Evolutionary conservation across 2,329 filamentous ascomycete genomes (phyloP).

Genomic region (Colletotrichum sp.): DNA sequence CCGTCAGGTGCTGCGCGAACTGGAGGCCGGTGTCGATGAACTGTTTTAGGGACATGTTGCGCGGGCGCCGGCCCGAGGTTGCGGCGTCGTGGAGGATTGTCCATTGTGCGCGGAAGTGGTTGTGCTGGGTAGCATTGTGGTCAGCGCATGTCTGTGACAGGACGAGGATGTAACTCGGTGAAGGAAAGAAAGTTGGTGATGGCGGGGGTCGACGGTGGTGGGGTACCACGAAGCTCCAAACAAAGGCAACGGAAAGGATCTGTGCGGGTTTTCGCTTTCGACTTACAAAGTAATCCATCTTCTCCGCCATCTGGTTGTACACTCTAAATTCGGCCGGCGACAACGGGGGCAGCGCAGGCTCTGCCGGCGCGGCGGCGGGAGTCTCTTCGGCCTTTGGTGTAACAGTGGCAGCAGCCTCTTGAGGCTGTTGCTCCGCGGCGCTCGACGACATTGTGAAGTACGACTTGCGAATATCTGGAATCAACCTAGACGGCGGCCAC

Average conservation of each 20-base stretch:
- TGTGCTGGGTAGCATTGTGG: constrained; percentile 60
- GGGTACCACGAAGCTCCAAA: not conserved
- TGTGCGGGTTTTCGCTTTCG: not conserved
- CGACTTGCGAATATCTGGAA: not conserved
- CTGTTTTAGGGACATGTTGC: constrained; percentile 68
- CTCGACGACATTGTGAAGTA: not conserved
- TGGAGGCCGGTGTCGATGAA: constrained; percentile 73
- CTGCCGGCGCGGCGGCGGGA: not conserved
- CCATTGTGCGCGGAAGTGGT: constrained; percentile 79
- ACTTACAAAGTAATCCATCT: constrained; percentile 75
- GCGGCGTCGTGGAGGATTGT: constrained; percentile 73
- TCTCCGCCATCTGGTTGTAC: constrained; percentile 76
- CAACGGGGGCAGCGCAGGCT: constrained; percentile 60
- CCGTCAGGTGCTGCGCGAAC: constrained; percentile 72
- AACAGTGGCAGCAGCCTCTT: not conserved
- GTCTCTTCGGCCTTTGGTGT: not conserved
- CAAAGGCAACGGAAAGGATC: no score
- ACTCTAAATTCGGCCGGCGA: constrained; percentile 68
- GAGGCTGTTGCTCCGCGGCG: not conserved
- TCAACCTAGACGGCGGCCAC: not conserved
- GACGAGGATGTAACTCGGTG: fast-evolving
- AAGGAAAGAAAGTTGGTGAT: not conserved
- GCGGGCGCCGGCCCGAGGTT: constrained; percentile 60
- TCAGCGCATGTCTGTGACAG: not conserved
- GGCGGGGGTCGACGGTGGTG: not conserved